These are phyloP conservation scores for Chlorophyllum brunneum DNA, from an alignment of 768 basidiomycete genomes.

Conservation along the genomic window DNA sequence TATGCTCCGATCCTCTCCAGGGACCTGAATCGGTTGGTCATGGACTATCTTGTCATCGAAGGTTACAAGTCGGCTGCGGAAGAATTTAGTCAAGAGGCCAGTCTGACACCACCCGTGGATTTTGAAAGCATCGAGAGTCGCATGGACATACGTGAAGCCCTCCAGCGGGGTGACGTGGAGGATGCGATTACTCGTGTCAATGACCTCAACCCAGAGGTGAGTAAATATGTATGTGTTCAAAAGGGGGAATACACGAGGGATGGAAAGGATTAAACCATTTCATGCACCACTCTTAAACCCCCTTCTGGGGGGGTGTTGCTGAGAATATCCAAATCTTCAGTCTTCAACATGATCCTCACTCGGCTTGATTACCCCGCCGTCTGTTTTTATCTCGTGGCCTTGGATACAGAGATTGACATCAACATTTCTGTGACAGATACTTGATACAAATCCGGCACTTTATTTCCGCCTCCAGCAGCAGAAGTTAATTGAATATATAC, in stretches of 20 bases:
- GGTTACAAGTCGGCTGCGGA: slow-evolving; percentile 96
- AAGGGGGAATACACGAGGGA: slow-evolving; percentile 19
- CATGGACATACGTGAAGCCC: slow-evolving; percentile 90
- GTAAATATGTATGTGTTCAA: slow-evolving; percentile 24
- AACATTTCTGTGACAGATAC: slow-evolving; percentile 56
- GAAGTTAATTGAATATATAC: slow-evolving; percentile 91
- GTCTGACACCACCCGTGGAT: slow-evolving; percentile 72
- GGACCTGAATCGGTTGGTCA: slow-evolving; percentile 90
- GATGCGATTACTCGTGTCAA: slow-evolving; percentile 95
- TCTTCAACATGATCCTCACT: slow-evolving; percentile 84
- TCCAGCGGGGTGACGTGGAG: slow-evolving; percentile 92
- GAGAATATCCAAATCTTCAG: slow-evolving; percentile 88
- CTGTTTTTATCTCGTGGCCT: slow-evolving; percentile 13
- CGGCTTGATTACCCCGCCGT: slow-evolving; percentile 1
- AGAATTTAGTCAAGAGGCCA: slow-evolving; percentile 89
- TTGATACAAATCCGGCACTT: slow-evolving; percentile 90
- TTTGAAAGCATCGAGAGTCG: slow-evolving; percentile 91
- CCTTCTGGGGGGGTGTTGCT: slow-evolving; percentile 65
- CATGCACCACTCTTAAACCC: slow-evolving; percentile 98
- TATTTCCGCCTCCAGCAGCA: slow-evolving; percentile 97
- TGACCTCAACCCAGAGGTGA: slow-evolving; percentile 94
- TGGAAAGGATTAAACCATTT: slow-evolving; percentile 80
- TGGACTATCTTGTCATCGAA: slow-evolving; percentile 97
- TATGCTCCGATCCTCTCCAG: slow-evolving; percentile 37
- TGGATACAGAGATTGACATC: slow-evolving; percentile 13